Evolutionary conservation across 83 land plant species (phyloP).

Genomic region (Picea abies): DNA sequence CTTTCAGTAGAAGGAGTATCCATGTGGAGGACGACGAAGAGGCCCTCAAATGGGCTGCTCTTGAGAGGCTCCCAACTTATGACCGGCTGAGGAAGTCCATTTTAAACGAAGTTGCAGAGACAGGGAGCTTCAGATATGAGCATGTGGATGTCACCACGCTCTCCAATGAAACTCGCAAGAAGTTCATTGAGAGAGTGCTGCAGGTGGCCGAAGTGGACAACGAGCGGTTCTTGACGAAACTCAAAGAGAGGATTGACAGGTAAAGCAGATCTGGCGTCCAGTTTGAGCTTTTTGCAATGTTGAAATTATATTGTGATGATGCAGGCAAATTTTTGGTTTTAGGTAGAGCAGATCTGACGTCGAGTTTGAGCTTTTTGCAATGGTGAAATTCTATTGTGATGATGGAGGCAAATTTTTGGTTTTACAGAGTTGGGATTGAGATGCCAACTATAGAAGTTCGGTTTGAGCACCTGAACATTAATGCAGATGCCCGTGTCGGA

Average conservation of each 20-base stretch:
- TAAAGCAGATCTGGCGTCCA: neutral
- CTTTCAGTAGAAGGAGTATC: neutral
- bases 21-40: slow-evolving; percentile 7
- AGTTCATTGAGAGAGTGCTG: slow-evolving; percentile 11
- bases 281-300: too few species aligned
- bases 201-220: slow-evolving; percentile 11
- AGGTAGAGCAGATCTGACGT: too few species aligned
- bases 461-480: slow-evolving; percentile 22
- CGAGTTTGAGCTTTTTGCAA: too few species aligned
- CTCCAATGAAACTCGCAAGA: neutral
- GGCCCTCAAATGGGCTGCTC: slow-evolving; percentile 25
- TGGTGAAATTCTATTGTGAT: too few species aligned
- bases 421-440: slow-evolving; percentile 39
- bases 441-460: slow-evolving; percentile 41
- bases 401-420: too few species aligned
- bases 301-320: too few species aligned
- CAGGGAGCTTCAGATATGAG: neutral
- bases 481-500: slow-evolving; percentile 19
- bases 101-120: slow-evolving; percentile 8
- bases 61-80: slow-evolving; percentile 22
- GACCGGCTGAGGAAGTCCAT: slow-evolving; percentile 13
- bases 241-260: slow-evolving; percentile 19
- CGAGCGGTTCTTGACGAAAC: neutral
- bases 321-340: neutral
- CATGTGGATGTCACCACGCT: slow-evolving; percentile 13